phyloP scores from a whole-genome alignment of 768 basidiomycete genomes.

The Termitomyces eurrhizus region DNA sequence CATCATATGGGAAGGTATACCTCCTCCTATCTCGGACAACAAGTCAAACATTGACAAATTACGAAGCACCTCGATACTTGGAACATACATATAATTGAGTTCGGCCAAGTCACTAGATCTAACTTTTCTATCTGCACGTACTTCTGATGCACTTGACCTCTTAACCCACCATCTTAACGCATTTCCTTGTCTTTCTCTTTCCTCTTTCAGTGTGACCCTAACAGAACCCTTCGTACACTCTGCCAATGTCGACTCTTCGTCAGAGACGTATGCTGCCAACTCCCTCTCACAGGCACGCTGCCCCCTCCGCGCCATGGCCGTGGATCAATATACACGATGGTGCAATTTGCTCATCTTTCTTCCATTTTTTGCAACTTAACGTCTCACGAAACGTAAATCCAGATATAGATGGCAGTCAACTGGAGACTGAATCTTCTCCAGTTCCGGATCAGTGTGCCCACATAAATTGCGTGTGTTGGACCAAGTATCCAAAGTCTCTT shows the following conservation, averaged over 20 bases:
- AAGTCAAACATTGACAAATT: too few relatives aligned
- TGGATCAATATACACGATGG: constrained; percentile 40
- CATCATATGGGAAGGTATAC: too few relatives aligned
- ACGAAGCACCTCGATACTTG: too few relatives aligned
- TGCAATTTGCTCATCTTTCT: constrained; percentile 9
- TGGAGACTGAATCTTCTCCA: constrained; percentile 27
- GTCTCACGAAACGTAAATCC: background rate
- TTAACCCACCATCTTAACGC: background rate
- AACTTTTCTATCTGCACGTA: too few relatives aligned
- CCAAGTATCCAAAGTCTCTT: constrained; percentile 37
- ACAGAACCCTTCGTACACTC: background rate
- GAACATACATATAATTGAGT: too few relatives aligned
- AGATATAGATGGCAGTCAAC: constrained; percentile 34
- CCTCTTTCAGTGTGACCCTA: background rate
- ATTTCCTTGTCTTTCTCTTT: background rate
- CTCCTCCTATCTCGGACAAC: too few relatives aligned
- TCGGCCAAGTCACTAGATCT: too few relatives aligned
- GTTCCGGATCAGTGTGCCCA: constrained; percentile 35
- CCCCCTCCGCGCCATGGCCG: constrained; percentile 45
- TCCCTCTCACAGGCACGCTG: constrained; percentile 40
- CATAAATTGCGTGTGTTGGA: constrained; percentile 33
- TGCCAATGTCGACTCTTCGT: background rate
- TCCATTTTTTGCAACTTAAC: background rate
- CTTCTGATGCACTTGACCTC: background rate
- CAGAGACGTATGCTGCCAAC: constrained; percentile 18